These are phyloP conservation scores for Fusarium keratoplasticum DNA, from an alignment of 2,329 filamentous ascomycete genomes.

Conservation along the genomic window DNA sequence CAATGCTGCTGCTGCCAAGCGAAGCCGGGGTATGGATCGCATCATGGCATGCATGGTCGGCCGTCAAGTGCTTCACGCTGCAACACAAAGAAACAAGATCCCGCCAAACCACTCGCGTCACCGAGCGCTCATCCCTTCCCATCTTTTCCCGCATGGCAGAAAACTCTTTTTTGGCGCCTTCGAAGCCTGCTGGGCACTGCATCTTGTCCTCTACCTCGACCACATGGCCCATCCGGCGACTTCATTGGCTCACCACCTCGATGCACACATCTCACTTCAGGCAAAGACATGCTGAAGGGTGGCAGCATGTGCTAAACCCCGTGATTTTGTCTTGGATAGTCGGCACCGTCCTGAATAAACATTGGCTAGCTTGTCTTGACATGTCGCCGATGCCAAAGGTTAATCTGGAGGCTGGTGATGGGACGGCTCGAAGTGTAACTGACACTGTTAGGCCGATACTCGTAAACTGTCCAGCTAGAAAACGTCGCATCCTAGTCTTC, in stretches of 20 bases:
- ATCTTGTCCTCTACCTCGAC: slow-evolving; percentile 38
- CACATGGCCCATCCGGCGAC: slow-evolving; percentile 38
- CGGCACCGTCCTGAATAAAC: background rate
- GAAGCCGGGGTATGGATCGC: slow-evolving; percentile 1
- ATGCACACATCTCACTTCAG: background rate
- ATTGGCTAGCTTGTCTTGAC: background rate
- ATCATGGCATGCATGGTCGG: slow-evolving; percentile 7
- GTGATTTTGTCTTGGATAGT: slow-evolving; percentile 7
- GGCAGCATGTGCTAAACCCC: slow-evolving; percentile 13
- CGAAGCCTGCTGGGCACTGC: slow-evolving; percentile 6
- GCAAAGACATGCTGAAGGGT: background rate
- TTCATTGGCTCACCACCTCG: slow-evolving; percentile 34
- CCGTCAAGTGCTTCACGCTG: background rate
- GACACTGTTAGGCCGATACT: background rate
- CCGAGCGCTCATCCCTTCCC: slow-evolving; percentile 20
- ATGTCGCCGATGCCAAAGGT: background rate
- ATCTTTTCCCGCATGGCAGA: background rate
- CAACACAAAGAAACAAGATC: slow-evolving; percentile 4
- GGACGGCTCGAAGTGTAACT: background rate
- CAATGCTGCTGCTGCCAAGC: background rate
- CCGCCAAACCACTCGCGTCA: slow-evolving; percentile 18
- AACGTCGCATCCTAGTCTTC: background rate
- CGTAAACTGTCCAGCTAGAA: background rate
- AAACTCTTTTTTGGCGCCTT: slow-evolving; percentile 3
- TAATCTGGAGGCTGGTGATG: background rate